phyloP scores from a whole-genome alignment of 257 asterid genomes.

The Fraxinus quadrangulata region DNA sequence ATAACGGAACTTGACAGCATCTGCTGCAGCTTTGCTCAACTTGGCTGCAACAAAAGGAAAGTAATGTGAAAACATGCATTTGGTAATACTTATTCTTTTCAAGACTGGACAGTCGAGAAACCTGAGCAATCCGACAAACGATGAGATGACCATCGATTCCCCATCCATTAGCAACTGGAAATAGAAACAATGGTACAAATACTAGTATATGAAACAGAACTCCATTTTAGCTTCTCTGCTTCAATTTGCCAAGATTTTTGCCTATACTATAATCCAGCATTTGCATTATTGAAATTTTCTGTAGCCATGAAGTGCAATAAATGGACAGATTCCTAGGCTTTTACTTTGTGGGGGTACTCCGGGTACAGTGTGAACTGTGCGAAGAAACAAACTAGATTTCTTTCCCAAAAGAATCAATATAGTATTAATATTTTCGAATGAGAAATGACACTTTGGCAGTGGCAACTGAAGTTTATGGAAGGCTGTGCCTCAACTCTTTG shows the following conservation, averaged over 20 bases:
- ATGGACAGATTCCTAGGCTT: background rate
- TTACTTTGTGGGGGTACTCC: background rate
- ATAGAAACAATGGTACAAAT: constrained; percentile 34
- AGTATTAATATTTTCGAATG: constrained; percentile 2
- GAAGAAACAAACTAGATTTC: constrained; percentile 11
- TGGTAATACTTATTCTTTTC: background rate
- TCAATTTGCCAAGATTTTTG: background rate
- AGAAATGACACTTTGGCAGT: background rate
- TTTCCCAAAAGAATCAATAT: constrained; percentile 4
- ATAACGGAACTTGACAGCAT: constrained; percentile 66
- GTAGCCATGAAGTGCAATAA: background rate
- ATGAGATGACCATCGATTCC: constrained; percentile 81
- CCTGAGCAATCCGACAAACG: constrained; percentile 78
- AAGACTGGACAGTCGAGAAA: constrained; percentile 8
- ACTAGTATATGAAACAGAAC: constrained; percentile 20
- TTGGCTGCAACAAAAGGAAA: constrained; percentile 36
- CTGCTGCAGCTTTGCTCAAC: constrained; percentile 63
- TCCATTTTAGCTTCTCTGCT: constrained; percentile 32
- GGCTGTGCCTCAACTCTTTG: too few relatives aligned
- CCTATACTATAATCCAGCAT: background rate
- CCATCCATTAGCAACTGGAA: constrained; percentile 61
- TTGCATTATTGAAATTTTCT: too few relatives aligned
- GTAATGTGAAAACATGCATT: background rate
- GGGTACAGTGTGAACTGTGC: constrained; percentile 25
- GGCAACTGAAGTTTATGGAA: too few relatives aligned